phyloP scores from a whole-genome alignment of 2,329 filamentous ascomycete genomes.

The Microsporum ferrugineum region DNA sequence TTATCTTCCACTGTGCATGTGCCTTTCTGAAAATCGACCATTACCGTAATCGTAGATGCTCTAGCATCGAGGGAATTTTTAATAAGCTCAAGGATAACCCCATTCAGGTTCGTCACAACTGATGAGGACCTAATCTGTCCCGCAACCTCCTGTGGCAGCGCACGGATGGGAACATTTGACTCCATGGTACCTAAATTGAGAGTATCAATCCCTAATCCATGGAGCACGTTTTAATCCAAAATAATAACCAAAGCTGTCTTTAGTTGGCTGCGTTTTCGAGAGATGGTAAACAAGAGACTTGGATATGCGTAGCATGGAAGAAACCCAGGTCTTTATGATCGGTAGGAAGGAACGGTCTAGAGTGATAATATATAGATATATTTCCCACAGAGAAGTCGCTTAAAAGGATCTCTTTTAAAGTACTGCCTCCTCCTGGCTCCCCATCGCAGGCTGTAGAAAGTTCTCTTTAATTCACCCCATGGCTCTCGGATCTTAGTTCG shows the following conservation, averaged over 20 bases:
- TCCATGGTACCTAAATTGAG: not conserved
- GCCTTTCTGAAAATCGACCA: conserved; percentile 63
- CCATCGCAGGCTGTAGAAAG: not conserved
- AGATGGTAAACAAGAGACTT: not conserved
- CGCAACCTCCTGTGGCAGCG: conserved; percentile 57
- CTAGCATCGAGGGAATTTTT: conserved; percentile 77
- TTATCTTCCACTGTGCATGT: conserved; percentile 75
- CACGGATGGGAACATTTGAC: conserved; percentile 25
- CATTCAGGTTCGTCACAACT: conserved; percentile 62
- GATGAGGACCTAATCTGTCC: conserved; percentile 77
- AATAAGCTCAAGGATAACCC: conserved; percentile 58
- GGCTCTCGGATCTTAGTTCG: not conserved
- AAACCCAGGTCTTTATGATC: not conserved
- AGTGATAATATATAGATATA: not conserved
- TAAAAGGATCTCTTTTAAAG: not conserved
- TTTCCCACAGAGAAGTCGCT: not conserved
- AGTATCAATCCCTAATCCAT: not conserved
- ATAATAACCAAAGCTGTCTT: not conserved
- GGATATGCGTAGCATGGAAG: not conserved
- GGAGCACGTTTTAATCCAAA: not conserved
- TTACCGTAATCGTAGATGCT: conserved; percentile 56
- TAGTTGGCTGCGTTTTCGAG: not conserved
- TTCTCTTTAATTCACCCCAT: not conserved
- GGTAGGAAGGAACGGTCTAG: not conserved
- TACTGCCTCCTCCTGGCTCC: not conserved